Evolutionary conservation across 1,284 basidiomycete species (phyloP).

Genomic region (Coniferiporia weirii): DNA sequence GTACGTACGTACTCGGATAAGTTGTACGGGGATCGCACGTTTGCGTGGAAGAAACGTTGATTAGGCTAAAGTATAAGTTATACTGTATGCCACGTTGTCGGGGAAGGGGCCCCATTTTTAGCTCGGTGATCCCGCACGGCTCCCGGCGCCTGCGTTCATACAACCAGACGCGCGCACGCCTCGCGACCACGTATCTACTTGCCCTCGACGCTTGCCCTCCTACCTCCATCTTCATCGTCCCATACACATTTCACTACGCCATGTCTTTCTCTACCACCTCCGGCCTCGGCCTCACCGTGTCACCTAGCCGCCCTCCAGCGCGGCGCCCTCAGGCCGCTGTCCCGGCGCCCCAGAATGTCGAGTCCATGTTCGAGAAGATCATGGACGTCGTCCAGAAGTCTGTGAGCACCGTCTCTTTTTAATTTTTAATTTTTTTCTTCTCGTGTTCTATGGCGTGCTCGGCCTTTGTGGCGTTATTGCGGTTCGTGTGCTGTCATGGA

Average conservation of each 20-base stretch:
- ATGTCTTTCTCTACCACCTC: neutral
- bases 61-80: neutral
- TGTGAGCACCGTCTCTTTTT: constrained; percentile 36
- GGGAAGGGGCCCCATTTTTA: neutral
- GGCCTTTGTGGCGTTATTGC: neutral
- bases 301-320: neutral
- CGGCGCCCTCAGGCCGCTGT: neutral
- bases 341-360: constrained; percentile 33
- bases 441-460: neutral
- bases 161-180: too few relatives aligned
- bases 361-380: constrained; percentile 71
- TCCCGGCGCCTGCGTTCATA: neutral
- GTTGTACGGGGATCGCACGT: too few relatives aligned
- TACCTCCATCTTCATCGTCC: neutral
- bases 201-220: neutral
- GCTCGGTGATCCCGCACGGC: neutral
- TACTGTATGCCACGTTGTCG: neutral
- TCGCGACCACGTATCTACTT: neutral
- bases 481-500: too few relatives aligned
- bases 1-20: too few relatives aligned
- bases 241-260: neutral
- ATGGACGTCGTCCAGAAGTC: constrained; percentile 67
- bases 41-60: too few relatives aligned
- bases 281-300: too few relatives aligned
- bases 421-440: constrained; percentile 12